Conservation (phyloP, 345 rosid genomes). For the Salix caprea region DNA sequence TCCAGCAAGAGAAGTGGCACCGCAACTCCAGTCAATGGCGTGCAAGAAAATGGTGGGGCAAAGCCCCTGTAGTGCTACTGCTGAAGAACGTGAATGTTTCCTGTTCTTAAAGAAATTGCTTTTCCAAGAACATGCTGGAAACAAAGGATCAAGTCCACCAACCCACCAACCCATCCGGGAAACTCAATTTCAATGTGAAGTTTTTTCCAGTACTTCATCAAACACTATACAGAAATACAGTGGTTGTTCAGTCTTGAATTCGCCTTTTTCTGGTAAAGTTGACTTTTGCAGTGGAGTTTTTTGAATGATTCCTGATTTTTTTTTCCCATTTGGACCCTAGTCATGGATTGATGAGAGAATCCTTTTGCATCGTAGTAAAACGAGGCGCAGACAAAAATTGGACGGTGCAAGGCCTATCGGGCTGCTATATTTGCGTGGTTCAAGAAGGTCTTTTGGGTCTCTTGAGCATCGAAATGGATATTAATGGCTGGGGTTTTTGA, state of each 20-base stretch:
- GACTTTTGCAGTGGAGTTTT: neutral
- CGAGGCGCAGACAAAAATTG: no score
- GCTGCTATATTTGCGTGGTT: no score
- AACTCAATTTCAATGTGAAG: no score
- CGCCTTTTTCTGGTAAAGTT: neutral
- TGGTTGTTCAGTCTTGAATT: neutral
- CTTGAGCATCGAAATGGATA: no score
- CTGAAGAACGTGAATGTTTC: neutral
- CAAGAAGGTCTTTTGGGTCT: no score
- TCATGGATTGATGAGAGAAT: neutral
- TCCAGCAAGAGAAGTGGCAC: slow-evolving; percentile 68
- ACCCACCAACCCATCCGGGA: no score
- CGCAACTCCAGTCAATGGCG: slow-evolving; percentile 67
- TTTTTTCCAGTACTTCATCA: no score
- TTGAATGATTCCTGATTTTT: neutral
- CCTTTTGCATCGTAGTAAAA: neutral
- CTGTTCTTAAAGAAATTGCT: no score
- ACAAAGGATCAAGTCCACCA: no score
- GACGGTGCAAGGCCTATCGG: no score
- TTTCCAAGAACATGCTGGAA: no score
- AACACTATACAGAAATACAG: slow-evolving; percentile 1
- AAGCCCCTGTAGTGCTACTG: slow-evolving; percentile 32
- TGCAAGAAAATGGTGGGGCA: slow-evolving; percentile 60
- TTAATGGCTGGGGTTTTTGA: no score
- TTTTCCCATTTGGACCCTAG: neutral